Base-by-base conservation (phyloP, 2,329 filamentous ascomycete species). In the Hypoxylon sp. region DNA sequence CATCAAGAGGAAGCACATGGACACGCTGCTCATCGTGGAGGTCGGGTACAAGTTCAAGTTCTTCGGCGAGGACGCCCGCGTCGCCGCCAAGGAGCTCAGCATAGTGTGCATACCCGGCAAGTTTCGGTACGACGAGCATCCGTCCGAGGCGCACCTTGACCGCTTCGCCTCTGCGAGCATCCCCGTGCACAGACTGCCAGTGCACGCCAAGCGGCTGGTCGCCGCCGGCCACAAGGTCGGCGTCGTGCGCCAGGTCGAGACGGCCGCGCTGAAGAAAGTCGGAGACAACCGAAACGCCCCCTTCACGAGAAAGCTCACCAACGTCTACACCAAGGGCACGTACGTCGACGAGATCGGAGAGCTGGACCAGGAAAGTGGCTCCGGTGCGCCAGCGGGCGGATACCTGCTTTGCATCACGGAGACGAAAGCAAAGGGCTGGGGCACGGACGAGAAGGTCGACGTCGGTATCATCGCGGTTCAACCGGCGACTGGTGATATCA, bases 21-120 rank as follows among this genome's bases (percentile, higher is more conserved):
- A 98, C 71, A 95, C 94, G 0, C 69, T 99, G 17, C 81, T 99
- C 50, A 90, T 98, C 10, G 88, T 98, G 48, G 94, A 99, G 73
- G 95, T 98, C 7, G 95, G 95, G 47, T 99, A 99, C 78, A 99
- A 99, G 73, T 99, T 96, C 76, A 88, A 90, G 27, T 97, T 99
- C 78, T 97, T 97, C 71, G 95, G 95, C 9, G 94, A 98, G 69
- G 95, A 99, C 78, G 95, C 95, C 7, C 85, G 92, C 49, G 85
- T 87, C 50, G 95, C 94, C 3, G 91, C 93, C 10, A 96, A 94
- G 73, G 92, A 94, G 72, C 81, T 99, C 45, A 90, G 92, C 58
- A 97, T 99, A 66, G 90, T 99, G 33, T 99, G 95, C 73, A 97
- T 99, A 67, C 94, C 95, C 0, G 95, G 95, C 29, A 98, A 97